Evolutionary conservation across 805 yeast species (phyloP), one percentile per base, ranked within the genome.

Genomic region (Myxozyma monticola): DNA sequence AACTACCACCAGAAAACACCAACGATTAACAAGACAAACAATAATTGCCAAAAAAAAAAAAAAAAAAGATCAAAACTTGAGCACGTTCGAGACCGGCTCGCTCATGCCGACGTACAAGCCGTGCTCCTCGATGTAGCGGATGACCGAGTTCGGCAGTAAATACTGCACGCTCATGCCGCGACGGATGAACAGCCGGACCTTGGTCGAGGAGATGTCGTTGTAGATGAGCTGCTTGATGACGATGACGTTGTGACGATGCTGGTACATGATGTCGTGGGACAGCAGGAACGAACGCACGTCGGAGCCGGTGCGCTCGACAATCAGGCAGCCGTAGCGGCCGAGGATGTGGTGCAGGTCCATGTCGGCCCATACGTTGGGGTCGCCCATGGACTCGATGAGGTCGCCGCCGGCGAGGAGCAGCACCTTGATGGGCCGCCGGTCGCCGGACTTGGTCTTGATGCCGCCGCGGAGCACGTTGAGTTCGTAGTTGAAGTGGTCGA

Each of bases 281-380:
- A 93, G 74, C 63, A 93, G 71, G 75, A 93, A 93, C 33, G 89
- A 82, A 63, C 99, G 79, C 45, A 93, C 99, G 70, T 93, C 99
- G 8, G 93, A 77, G 4, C 99, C 99, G 0, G 99, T 91, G 61
- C 99, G 77, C 73, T 93, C 99, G 20, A 93, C 96, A 42, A 93
- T 93, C 56, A 93, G 73, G 71, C 99, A 93, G 2, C 99, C 99
- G 68, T 93, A 93, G 55, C 86, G 84, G 24, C 99, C 99, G 60
- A 93, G 75, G 40, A 93, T 93, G 67, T 93, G 99, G 63, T 89
- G 95, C 62, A 93, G 75, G 69, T 93, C 99, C 50, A 78, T 84
- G 67, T 91, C 98, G 1, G 96, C 96, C 99, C 99, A 93, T 33
- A 93, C 99, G 63, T 91, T 93, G 20, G 99, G 98, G 69, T 93